These are phyloP conservation scores for Oenanthe javanica DNA, from an alignment of 140 eudicot species.

Conservation along the genomic window DNA sequence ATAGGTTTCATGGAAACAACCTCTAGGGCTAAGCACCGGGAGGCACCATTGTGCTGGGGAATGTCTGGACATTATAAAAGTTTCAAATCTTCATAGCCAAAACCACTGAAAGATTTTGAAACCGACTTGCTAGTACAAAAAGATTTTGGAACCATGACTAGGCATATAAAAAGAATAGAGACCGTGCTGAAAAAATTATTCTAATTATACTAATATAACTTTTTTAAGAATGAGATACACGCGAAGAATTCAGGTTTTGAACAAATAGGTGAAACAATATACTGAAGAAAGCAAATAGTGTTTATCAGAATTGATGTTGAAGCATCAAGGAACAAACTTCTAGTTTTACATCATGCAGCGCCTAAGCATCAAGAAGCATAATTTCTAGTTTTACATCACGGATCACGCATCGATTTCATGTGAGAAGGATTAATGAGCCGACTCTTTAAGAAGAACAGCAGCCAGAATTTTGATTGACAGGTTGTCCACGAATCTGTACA, in stretches of 20 bases:
- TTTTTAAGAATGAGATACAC: slow-evolving; percentile 27
- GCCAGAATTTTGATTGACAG: slow-evolving; percentile 42
- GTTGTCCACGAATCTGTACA: slow-evolving; percentile 47
- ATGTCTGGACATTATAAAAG: too few relatives aligned
- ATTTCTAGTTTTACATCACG: neutral
- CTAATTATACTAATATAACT: slow-evolving; percentile 22
- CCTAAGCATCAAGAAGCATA: neutral
- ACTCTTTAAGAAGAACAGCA: slow-evolving; percentile 43
- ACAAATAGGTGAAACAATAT: slow-evolving; percentile 3
- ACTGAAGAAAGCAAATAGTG: slow-evolving; percentile 16
- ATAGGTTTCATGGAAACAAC: too few relatives aligned
- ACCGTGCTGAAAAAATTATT: slow-evolving; percentile 1
- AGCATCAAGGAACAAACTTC: slow-evolving; percentile 4
- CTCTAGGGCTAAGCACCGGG: too few relatives aligned
- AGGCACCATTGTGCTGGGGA: too few relatives aligned
- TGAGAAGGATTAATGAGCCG: slow-evolving; percentile 3
- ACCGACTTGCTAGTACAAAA: neutral
- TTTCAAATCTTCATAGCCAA: too few relatives aligned
- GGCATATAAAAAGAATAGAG: neutral
- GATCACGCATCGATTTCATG: neutral
- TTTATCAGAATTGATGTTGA: slow-evolving; percentile 19
- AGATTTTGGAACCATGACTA: too few relatives aligned
- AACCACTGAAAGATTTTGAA: neutral
- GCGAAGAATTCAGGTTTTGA: slow-evolving; percentile 25
- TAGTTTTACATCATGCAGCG: slow-evolving; percentile 19